phyloP scores from a whole-genome alignment of 1,284 basidiomycete genomes.

The Ustilago tritici region DNA sequence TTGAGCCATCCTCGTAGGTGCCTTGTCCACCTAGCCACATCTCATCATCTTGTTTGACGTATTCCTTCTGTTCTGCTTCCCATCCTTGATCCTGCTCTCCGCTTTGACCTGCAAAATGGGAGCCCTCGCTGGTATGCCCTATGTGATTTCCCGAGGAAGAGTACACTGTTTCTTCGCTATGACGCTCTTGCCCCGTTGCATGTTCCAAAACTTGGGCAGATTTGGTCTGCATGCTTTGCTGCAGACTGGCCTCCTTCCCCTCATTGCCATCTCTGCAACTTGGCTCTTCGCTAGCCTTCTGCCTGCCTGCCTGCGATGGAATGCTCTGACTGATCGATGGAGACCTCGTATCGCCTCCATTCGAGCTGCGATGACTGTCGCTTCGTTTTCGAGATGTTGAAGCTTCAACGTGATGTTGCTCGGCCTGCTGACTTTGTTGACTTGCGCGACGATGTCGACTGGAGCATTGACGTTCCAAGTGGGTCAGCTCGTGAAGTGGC shows the following conservation, averaged over 20 bases:
- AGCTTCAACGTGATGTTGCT: slow-evolving; percentile 10
- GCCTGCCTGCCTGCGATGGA: slow-evolving; percentile 12
- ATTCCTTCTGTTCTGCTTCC: neutral
- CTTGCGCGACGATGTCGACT: neutral
- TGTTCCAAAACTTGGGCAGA: neutral
- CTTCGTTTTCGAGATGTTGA: slow-evolving; percentile 11
- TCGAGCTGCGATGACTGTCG: slow-evolving; percentile 10
- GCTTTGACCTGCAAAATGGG: neutral
- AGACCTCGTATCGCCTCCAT: slow-evolving; percentile 9
- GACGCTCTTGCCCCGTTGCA: neutral
- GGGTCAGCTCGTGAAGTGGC: slow-evolving; percentile 5
- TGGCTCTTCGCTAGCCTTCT: neutral
- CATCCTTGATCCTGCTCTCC: neutral
- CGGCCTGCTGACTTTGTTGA: slow-evolving; percentile 11
- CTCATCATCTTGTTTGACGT: slow-evolving; percentile 6
- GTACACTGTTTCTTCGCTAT: slow-evolving; percentile 25
- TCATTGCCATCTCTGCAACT: neutral
- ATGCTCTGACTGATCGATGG: slow-evolving; percentile 14
- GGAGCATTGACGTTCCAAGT: slow-evolving; percentile 19
- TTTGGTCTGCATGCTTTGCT: too few relatives aligned
- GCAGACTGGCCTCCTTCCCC: neutral
- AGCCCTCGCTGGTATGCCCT: neutral
- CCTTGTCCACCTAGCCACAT: slow-evolving; percentile 34
- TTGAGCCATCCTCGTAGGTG: slow-evolving; percentile 18
- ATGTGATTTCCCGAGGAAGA: neutral